Percentiles rank a stretch among this genome's conserved stretches.
phyloP scores from a whole-genome alignment of 169 alveolate species.

The Eimeria sp. region DNA sequence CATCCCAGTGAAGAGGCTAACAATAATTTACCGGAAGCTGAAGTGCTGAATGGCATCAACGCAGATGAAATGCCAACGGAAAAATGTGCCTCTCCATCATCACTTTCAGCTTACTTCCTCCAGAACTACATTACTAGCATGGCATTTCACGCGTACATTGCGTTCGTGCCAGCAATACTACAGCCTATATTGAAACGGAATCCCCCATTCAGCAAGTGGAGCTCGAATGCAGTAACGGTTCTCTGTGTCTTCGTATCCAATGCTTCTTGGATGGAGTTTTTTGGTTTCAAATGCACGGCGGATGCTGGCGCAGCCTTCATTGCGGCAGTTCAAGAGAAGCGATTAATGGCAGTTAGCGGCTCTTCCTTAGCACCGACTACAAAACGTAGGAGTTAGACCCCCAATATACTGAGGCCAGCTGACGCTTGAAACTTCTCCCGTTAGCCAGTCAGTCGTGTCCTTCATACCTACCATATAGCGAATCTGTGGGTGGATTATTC shows the following conservation, averaged over 20 bases:
- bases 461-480: neutral
- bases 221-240: slow-evolving; percentile 22
- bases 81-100: neutral
- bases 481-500: slow-evolving; percentile 28
- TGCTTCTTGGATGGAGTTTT: slow-evolving; percentile 55
- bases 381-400: slow-evolving; percentile 12
- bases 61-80: neutral
- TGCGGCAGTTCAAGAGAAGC: slow-evolving; percentile 38
- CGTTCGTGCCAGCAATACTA: slow-evolving; percentile 44
- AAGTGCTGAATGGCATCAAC: neutral
- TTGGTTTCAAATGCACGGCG: slow-evolving; percentile 31
- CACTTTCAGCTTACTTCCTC: neutral
- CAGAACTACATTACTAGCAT: slow-evolving; percentile 22
- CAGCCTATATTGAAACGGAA: neutral
- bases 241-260: slow-evolving; percentile 25
- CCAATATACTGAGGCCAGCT: neutral
- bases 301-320: slow-evolving; percentile 64
- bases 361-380: neutral
- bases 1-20: neutral
- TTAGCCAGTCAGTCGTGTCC: neutral
- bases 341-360: slow-evolving; percentile 5
- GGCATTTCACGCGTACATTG: slow-evolving; percentile 46
- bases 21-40: neutral
- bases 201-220: slow-evolving; percentile 30
- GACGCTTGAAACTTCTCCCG: neutral